phyloP scores from a whole-genome alignment of 768 basidiomycete species.

The Paxillus involutus region DNA sequence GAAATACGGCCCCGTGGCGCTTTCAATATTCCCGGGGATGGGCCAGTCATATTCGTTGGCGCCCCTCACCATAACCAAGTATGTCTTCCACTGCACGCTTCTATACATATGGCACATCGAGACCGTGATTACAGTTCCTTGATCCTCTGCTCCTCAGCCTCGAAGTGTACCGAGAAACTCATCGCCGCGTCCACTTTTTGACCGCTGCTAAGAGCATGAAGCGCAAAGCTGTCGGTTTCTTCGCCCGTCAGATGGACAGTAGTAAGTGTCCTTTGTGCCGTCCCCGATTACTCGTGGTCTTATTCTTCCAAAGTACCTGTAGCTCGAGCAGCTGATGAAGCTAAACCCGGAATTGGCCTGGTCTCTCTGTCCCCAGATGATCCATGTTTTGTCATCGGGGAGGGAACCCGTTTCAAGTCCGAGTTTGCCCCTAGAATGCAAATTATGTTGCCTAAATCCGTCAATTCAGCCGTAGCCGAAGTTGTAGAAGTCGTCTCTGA shows the following conservation, averaged over 20 bases:
- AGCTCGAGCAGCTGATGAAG: constrained; percentile 84
- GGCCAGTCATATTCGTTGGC: constrained; percentile 90
- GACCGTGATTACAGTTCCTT: constrained; percentile 63
- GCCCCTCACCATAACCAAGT: constrained; percentile 94
- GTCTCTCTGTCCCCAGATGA: constrained; percentile 73
- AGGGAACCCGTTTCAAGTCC: constrained; percentile 71
- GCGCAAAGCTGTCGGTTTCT: constrained; percentile 74
- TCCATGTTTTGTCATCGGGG: constrained; percentile 80
- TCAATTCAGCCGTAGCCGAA: constrained; percentile 77
- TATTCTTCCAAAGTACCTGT: constrained; percentile 72
- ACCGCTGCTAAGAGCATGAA: constrained; percentile 90
- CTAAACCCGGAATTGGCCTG: constrained; percentile 71
- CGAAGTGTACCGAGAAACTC: constrained; percentile 83
- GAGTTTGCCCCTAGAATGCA: constrained; percentile 80
- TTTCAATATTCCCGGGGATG: constrained; percentile 89
- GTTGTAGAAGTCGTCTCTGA: constrained; percentile 89
- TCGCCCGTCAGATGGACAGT: constrained; percentile 80
- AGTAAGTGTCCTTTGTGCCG: constrained; percentile 50
- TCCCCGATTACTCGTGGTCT: constrained; percentile 5
- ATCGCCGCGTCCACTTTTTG: constrained; percentile 80
- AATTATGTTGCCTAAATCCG: constrained; percentile 80
- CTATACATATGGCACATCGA: constrained; percentile 9
- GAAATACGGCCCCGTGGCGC: constrained; percentile 93
- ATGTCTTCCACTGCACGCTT: constrained; percentile 16
- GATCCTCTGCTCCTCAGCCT: constrained; percentile 85